Conservation (phyloP, 495 filamentous ascomycete species). For the Tuber umbilicatum region DNA sequence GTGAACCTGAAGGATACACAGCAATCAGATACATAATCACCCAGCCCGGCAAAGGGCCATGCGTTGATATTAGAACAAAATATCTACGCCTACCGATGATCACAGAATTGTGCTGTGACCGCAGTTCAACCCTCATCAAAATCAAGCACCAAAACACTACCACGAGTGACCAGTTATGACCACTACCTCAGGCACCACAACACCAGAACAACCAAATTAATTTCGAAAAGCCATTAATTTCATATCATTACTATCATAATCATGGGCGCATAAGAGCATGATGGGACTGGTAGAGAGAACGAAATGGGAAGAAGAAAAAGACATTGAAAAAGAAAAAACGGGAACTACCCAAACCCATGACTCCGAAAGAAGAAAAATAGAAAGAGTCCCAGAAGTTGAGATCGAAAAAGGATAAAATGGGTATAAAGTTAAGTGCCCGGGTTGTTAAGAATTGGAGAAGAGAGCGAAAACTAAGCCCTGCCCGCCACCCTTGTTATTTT, state of each 20-base stretch:
- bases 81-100: neutral
- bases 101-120: no score
- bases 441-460: slow-evolving; percentile 12
- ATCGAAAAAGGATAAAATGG: neutral
- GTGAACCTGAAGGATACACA: neutral
- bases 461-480: slow-evolving; percentile 25
- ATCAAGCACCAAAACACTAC: neutral
- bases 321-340: slow-evolving; percentile 21
- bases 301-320: slow-evolving; percentile 6
- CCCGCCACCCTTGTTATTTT: slow-evolving; percentile 33
- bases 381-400: neutral
- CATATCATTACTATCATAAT: slow-evolving; percentile 9
- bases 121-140: neutral
- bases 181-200: neutral
- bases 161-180: neutral
- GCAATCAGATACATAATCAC: neutral
- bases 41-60: neutral
- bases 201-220: neutral
- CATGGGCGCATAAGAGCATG: slow-evolving; percentile 6
- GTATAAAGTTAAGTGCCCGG: neutral
- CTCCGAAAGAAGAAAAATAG: neutral
- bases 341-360: neutral
- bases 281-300: neutral
- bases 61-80: neutral
- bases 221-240: neutral